Evolutionary conservation across 345 rosid genomes (phyloP), one percentile per base, ranked within the genome.

Genomic region (Ceriops decandra): DNA sequence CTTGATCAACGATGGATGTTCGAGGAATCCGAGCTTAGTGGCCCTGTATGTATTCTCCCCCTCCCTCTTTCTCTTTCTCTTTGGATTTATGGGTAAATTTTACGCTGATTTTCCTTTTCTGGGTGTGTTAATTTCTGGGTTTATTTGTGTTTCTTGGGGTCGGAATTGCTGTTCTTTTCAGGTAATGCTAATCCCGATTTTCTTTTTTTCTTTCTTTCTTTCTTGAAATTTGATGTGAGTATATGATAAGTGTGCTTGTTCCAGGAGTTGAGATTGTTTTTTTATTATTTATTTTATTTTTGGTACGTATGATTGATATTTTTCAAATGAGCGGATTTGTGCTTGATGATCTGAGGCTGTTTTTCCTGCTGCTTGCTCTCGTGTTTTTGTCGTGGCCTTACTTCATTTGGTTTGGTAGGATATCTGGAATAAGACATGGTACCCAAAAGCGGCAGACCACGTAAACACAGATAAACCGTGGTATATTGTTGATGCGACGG

Each of bases 351-450:
- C 57, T 53, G 26, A 21, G 30, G 58, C 30, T 6, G 51, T 63
- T 62, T 27, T 22, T 15, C 7, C 16, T 42, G 57, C 52, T 35
- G 7, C 20, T 19, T 26, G 28, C 13, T 6, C 4, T 5, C 47
- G 33, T 36, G 60, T 52, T 67, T 30, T 30, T 3, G 22, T 66
- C 28, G 9, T 16, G 57, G 38, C 35, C 22, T 47, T 26, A 42
- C 68, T 35, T 56, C 31, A 13, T n/a, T 61, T 62, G 68, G 67
- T 58, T 62, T 69, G 67, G 67, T 69, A 91, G 98, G 97, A 93
- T 72, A 93, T 93, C 51, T 93, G 98, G 98, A 91, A 93, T 79
- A 89, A 71, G 19, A 91, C 97, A 21, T 93, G 98, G 98, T 91
- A 95, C 73, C 99, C 99, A 26, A 95, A 91, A 83, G 91, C 91